phyloP scores from a whole-genome alignment of 2,329 filamentous ascomycete genomes.

The Tolypocladium cylindrosporum region DNA sequence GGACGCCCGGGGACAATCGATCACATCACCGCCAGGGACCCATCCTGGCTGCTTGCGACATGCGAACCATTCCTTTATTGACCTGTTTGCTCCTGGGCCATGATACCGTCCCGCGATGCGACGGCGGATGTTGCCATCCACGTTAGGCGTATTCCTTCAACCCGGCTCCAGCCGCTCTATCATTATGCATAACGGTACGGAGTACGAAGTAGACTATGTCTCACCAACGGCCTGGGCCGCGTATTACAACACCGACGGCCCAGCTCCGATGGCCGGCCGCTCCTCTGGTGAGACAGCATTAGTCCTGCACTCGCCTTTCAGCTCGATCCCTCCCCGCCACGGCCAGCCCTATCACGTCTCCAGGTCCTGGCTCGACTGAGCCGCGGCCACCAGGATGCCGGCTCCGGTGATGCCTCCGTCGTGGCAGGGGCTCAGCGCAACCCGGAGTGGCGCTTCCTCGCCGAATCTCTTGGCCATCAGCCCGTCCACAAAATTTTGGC shows the following conservation, averaged over 20 bases:
- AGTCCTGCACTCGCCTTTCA: not conserved
- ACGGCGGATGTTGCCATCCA: not conserved
- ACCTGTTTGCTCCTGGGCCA: not conserved
- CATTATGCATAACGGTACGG: not conserved
- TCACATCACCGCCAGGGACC: not conserved
- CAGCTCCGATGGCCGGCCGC: not conserved
- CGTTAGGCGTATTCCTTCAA: not conserved
- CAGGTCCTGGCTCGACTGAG: constrained; percentile 22
- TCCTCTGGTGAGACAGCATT: not conserved
- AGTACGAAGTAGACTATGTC: not conserved
- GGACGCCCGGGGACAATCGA: not conserved
- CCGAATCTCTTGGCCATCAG: constrained; percentile 27
- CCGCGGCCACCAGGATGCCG: constrained; percentile 45
- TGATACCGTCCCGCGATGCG: not conserved
- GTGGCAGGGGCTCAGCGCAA: constrained; percentile 46
- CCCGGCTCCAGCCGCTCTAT: not conserved
- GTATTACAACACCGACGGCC: not conserved
- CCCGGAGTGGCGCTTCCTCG: constrained; percentile 23
- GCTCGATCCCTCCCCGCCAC: not conserved
- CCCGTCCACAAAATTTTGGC: constrained; percentile 56
- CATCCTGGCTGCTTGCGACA: not conserved
- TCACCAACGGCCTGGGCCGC: not conserved
- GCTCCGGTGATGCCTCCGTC: constrained; percentile 53
- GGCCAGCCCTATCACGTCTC: constrained; percentile 6
- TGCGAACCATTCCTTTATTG: not conserved